Evolutionary conservation across 805 yeast species (phyloP).

Genomic region (fission yeast (Schizosaccharomyces pombe)): DNA sequence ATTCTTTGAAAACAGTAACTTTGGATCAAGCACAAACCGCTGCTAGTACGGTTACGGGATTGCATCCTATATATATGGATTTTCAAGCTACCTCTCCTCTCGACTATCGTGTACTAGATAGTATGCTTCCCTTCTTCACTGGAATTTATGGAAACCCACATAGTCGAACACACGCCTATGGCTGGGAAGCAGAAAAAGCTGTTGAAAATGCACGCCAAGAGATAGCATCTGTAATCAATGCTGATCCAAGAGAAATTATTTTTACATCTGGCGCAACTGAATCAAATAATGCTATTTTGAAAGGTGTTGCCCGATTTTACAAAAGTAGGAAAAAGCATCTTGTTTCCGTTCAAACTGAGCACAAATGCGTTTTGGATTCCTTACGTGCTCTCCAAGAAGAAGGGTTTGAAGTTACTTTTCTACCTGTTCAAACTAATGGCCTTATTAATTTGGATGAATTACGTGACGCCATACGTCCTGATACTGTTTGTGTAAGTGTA

Average conservation of each 20-base stretch:
- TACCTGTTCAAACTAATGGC: slow-evolving; percentile 66
- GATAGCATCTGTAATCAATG: slow-evolving; percentile 63
- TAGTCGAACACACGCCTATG: slow-evolving; percentile 87
- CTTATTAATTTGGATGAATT: slow-evolving; percentile 54
- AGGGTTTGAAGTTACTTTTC: slow-evolving; percentile 85
- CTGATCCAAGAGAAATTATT: slow-evolving; percentile 89
- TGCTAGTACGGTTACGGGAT: background rate
- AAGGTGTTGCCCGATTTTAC: slow-evolving; percentile 90
- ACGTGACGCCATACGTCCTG: slow-evolving; percentile 66
- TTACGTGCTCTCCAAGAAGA: slow-evolving; percentile 88
- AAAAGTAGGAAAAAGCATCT: slow-evolving; percentile 74
- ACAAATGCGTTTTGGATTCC: slow-evolving; percentile 94
- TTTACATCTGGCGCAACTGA: slow-evolving; percentile 98
- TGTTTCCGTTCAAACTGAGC: slow-evolving; percentile 91
- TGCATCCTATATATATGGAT: slow-evolving; percentile 79
- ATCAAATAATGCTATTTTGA: slow-evolving; percentile 78
- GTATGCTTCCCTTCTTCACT: slow-evolving; percentile 64
- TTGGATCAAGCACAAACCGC: background rate
- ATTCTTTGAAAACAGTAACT: background rate
- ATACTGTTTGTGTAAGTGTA: slow-evolving; percentile 69
- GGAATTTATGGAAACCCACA: slow-evolving; percentile 96
- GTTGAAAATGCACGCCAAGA: slow-evolving; percentile 70
- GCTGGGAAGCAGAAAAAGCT: slow-evolving; percentile 93
- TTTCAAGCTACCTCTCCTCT: slow-evolving; percentile 98
- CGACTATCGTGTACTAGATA: slow-evolving; percentile 85